Evolutionary conservation across 352 stramenopile genomes (phyloP).

Genomic region (Aphanomyces stellatus): DNA sequence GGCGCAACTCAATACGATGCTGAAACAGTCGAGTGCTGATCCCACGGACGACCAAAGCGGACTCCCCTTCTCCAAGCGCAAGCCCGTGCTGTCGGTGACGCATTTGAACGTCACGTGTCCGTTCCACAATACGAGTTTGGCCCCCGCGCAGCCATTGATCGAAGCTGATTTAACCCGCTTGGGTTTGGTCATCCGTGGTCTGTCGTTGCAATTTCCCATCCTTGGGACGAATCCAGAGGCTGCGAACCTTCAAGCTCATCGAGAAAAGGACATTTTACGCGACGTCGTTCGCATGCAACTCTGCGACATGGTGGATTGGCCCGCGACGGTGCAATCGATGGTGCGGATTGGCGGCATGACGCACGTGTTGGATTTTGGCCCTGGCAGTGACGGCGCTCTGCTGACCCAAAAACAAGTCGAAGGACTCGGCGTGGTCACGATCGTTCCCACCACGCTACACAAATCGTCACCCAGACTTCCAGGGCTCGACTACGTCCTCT

Average conservation of each 20-base stretch:
- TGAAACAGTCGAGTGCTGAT: slow-evolving; percentile 38
- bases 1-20: slow-evolving; percentile 34
- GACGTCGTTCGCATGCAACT: slow-evolving; percentile 57
- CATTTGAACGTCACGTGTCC: slow-evolving; percentile 57
- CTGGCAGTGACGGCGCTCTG: slow-evolving; percentile 43
- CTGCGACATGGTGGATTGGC: slow-evolving; percentile 48
- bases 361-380: slow-evolving; percentile 71
- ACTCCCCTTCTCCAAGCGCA: slow-evolving; percentile 68
- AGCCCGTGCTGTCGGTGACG: slow-evolving; percentile 39
- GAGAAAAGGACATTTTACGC: slow-evolving; percentile 32
- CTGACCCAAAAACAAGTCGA: slow-evolving; percentile 36
- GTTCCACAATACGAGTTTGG: slow-evolving; percentile 63
- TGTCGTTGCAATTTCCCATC: slow-evolving; percentile 56
- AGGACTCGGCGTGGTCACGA: slow-evolving; percentile 42
- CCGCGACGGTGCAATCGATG: slow-evolving; percentile 32
- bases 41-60: slow-evolving; percentile 53
- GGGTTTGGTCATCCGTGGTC: slow-evolving; percentile 30
- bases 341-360: slow-evolving; percentile 34
- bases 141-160: slow-evolving; percentile 33
- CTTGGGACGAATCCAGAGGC: slow-evolving; percentile 43
- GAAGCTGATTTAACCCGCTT: slow-evolving; percentile 40
- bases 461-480: slow-evolving; percentile 24
- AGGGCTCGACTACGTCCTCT: slow-evolving; percentile 36
- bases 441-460: slow-evolving; percentile 40
- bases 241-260: slow-evolving; percentile 42